Base-by-base conservation (phyloP, 2,329 filamentous ascomycete genomes). In the Colletotrichum tropicicola region DNA sequence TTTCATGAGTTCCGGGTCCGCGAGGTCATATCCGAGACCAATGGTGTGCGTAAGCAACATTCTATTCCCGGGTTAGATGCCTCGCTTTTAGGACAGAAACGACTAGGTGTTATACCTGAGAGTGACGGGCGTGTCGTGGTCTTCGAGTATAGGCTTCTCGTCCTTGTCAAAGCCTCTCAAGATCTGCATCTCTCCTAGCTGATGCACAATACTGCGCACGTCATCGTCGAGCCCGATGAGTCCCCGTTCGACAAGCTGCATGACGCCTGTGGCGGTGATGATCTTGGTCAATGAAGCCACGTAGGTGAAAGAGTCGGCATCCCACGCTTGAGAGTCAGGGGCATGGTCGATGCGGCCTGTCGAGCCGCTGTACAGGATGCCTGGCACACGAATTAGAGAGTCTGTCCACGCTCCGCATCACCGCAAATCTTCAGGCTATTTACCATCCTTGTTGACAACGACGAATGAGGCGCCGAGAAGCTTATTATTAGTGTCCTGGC, bases 11-110 rank as follows among this genome's bases (percentile, higher is more conserved):
- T 77, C 73, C 0, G 81, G 76, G 52, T 83, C 77, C 15, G 73
- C 70, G 12, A 75, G 37, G 44, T 83, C 82, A 69, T 85, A 83
- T 2, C 74, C 76, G 0, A 85, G 62, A 2, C 85, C 85, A 6
- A 78, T 73, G 0, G 83, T 82, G 70, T 88, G 85, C 0, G 81
- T 82, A 3, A 88, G 76, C 0, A 87, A 76, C 21, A 76, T 75
- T 7, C 76, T 78, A 13, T 4, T 9, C 17, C 6, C 53, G 19
- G 5, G 12, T 35, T 27, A 27, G 3, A 1, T 47, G 3, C 6
- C 9, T 15, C 8, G 5, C 8, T n/a, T 3, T 5, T 19, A 4
- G 17, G 9, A 19, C 6, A 8, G 4, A 13, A 8, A n/a, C 12
- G 7, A 10, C 5, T 45, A 15, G 8, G 5, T 6, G 9, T 25